Evolutionary conservation across 2,329 filamentous ascomycete species (phyloP).

Genomic region (Xylaria arbuscula): DNA sequence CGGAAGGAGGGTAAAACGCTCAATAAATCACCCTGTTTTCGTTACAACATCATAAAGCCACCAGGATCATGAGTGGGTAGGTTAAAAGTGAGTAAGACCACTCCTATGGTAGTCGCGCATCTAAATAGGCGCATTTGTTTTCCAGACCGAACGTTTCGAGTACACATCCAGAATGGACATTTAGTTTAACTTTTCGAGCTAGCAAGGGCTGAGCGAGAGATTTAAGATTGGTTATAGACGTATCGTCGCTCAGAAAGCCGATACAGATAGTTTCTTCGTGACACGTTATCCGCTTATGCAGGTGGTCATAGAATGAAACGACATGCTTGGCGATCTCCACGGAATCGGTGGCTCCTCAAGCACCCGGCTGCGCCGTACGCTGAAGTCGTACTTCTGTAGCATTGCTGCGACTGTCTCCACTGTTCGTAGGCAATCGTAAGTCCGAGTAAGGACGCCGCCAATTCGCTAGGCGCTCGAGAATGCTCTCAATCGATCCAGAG

Average conservation of each 20-base stretch:
- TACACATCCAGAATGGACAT: neutral
- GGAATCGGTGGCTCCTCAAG: constrained; percentile 29
- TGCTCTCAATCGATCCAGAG: constrained; percentile 32
- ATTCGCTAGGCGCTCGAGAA: constrained; percentile 33
- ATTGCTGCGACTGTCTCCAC: constrained; percentile 45
- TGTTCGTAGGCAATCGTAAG: constrained; percentile 56
- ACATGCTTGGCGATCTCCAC: no score
- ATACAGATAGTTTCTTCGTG: neutral
- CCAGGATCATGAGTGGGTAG: neutral
- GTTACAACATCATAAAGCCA: constrained; percentile 1
- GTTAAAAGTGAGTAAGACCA: neutral
- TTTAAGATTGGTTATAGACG: neutral
- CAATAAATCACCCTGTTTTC: constrained; percentile 7
- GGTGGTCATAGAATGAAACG: neutral
- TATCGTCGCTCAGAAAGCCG: neutral
- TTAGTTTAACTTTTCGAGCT: constrained; percentile 14
- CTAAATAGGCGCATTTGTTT: neutral
- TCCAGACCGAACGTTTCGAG: neutral
- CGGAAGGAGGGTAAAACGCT: constrained; percentile 7
- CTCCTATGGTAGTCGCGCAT: neutral
- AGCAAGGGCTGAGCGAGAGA: constrained; percentile 6
- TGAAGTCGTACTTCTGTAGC: constrained; percentile 46
- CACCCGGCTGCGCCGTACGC: constrained; percentile 50
- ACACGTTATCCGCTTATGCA: neutral
- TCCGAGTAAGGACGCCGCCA: constrained; percentile 47